Evolutionary conservation across 2,329 filamentous ascomycete genomes (phyloP).

Genomic region (Passalora sequoiae): DNA sequence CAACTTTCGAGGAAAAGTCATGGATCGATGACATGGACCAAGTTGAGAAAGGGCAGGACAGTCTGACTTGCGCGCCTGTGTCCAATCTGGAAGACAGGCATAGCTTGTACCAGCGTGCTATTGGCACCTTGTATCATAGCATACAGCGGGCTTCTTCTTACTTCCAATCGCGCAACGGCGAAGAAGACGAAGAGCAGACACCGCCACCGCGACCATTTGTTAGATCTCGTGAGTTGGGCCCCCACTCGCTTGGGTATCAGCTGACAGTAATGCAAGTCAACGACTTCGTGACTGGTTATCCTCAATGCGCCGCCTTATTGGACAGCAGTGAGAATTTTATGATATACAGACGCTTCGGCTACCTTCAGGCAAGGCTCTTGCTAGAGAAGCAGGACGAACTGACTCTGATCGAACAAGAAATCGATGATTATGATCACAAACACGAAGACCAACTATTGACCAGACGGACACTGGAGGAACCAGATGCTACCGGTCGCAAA

Average conservation of each 20-base stretch:
- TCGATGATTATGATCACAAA: slow-evolving; percentile 3
- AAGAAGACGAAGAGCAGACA: neutral
- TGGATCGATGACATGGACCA: too few relatives aligned
- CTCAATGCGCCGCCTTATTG: slow-evolving; percentile 37
- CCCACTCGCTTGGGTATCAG: neutral
- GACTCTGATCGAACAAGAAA: slow-evolving; percentile 22
- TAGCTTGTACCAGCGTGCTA: too few relatives aligned
- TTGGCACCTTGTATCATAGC: too few relatives aligned
- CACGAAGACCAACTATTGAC: neutral
- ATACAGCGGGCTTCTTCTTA: too few relatives aligned
- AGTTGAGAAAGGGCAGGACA: too few relatives aligned
- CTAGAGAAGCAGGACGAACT: slow-evolving; percentile 32
- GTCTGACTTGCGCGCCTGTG: too few relatives aligned
- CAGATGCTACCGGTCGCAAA: too few relatives aligned
- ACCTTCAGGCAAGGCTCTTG: slow-evolving; percentile 37
- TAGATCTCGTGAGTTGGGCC: neutral
- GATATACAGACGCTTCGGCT: slow-evolving; percentile 41
- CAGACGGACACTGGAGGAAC: neutral
- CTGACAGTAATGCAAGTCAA: neutral
- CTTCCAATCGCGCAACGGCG: too few relatives aligned
- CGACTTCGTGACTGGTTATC: slow-evolving; percentile 32
- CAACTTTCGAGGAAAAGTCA: too few relatives aligned
- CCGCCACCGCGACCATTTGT: neutral
- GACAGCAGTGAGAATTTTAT: slow-evolving; percentile 42
- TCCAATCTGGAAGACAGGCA: too few relatives aligned